Evolutionary conservation across 306 rosid genomes (phyloP).

Genomic region (Vigna reflexopilosa): DNA sequence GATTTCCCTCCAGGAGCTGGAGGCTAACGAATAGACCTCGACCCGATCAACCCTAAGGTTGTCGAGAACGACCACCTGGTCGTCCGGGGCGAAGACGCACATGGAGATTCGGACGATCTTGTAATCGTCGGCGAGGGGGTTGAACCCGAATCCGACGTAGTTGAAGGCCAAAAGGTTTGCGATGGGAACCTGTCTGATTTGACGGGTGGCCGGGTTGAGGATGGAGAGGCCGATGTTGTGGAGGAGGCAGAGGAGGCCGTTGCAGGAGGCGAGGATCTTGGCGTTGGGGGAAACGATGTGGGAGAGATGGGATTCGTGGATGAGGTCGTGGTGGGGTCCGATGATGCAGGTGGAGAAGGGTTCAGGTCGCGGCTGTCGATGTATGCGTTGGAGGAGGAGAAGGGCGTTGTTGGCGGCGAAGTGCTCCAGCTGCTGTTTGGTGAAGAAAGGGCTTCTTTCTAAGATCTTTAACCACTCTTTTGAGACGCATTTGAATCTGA

Average conservation of each 20-base stretch:
- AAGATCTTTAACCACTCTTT: conserved; percentile 2
- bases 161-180: neutral
- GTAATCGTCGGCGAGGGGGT: conserved; percentile 28
- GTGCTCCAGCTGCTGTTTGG: neutral
- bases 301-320: neutral
- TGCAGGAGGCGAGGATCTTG: conserved; percentile 35
- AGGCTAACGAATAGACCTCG: conserved; percentile 20
- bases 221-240: neutral
- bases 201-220: conserved; percentile 29
- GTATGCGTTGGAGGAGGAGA: conserved; percentile 22
- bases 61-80: neutral
- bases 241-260: conserved; percentile 31
- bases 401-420: neutral
- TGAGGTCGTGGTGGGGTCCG: neutral
- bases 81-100: neutral
- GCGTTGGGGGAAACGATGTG: neutral
- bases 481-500: conserved; percentile 31
- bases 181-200: neutral
- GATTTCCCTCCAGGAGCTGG: conserved; percentile 29
- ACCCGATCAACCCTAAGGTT: neutral
- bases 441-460: conserved; percentile 2
- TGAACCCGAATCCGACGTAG: conserved; percentile 36
- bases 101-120: conserved; percentile 25
- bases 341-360: neutral
- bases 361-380: neutral